Percentiles rank a stretch among this genome's conserved stretches.
phyloP scores from a whole-genome alignment of 805 yeast genomes.

The Suhomyces sp. region DNA sequence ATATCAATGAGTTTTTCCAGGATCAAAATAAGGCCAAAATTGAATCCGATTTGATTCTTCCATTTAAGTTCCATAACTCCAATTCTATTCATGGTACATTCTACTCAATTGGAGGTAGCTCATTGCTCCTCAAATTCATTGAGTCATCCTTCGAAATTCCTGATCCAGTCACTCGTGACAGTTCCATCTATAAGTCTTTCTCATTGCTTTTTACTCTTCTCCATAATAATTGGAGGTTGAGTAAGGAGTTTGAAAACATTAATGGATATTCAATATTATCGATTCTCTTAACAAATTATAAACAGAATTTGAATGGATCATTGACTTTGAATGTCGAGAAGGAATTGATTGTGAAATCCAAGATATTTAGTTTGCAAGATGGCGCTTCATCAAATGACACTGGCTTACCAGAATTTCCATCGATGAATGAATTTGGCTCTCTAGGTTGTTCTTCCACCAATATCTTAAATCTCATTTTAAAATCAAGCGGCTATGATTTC shows the following conservation, averaged over 20 bases:
- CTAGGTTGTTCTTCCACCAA: conserved; percentile 8
- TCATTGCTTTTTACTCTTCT: conserved; percentile 44
- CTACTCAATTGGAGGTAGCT: conserved; percentile 53
- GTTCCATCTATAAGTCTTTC: conserved; percentile 33
- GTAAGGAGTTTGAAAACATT: conserved; percentile 56
- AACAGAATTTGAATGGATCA: conserved; percentile 19
- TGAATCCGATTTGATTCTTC: neutral
- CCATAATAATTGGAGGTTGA: conserved; percentile 48
- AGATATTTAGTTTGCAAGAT: too few relatives aligned
- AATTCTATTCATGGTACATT: conserved; percentile 31
- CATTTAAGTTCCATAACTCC: conserved; percentile 22
- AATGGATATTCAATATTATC: conserved; percentile 62
- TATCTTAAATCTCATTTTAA: conserved; percentile 49
- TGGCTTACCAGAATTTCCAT: neutral
- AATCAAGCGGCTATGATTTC: conserved; percentile 56
- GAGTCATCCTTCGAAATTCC: conserved; percentile 41
- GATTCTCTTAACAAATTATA: conserved; percentile 51
- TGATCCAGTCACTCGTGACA: conserved; percentile 12
- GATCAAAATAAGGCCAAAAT: conserved; percentile 7
- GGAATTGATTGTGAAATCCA: too few relatives aligned
- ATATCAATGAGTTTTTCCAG: conserved; percentile 11
- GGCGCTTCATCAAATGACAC: too few relatives aligned
- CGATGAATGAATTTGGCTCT: neutral
- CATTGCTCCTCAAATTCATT: conserved; percentile 44
- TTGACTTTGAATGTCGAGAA: conserved; percentile 7